Base-by-base conservation (phyloP, 306 rosid genomes). In the Trichosanthes cucumerina region DNA sequence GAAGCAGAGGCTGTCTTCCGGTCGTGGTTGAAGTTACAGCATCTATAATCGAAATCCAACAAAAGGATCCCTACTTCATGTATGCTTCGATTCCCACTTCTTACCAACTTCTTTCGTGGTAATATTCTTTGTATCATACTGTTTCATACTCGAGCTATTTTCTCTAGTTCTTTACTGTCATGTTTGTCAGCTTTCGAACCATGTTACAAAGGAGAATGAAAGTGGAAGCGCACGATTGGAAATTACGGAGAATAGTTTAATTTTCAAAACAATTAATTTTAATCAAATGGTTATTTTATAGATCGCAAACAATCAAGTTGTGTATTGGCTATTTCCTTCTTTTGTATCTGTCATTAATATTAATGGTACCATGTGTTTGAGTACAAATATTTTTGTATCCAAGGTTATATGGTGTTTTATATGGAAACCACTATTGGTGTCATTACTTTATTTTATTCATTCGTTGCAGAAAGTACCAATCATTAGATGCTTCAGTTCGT, bases 1-100 rank as follows among this genome's bases (percentile, higher is more conserved):
- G 89, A 78, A 93, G 94, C 84, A 89, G 97, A 68, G 98, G 98
- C 66, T 87, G 91, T 15, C 79, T 96, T 80, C 99, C 99, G 3
- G 91, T 86, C 81, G 81, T 81, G 8, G 78, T 96, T 15, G 94
- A 92, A 56, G 88, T 90, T 60, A 88, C 99, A 0, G 91, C 97
- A 53, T 86, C 93, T 1, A 88, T 92, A 9, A 74, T 96, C 31
- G 93, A 93, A 84, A 85, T 87, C 85, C 99, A 89, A 39, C 90
- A 23, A 54, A 83, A 66, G 39, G 98, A 95, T 58, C 93, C 96
- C 6, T 82, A 19, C 76, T 87, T 87, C 69, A 81, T 88, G 98
- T 92, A 86, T 47, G 65, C 73, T 38, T 69, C 43, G 19, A 74
- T 16, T 74, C 28, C 19, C 31, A 31, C n/a, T 50, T 33, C 23